Conservation (phyloP, 176 grass and related monocot genomes). For the Urochloa ruziziensis region DNA sequence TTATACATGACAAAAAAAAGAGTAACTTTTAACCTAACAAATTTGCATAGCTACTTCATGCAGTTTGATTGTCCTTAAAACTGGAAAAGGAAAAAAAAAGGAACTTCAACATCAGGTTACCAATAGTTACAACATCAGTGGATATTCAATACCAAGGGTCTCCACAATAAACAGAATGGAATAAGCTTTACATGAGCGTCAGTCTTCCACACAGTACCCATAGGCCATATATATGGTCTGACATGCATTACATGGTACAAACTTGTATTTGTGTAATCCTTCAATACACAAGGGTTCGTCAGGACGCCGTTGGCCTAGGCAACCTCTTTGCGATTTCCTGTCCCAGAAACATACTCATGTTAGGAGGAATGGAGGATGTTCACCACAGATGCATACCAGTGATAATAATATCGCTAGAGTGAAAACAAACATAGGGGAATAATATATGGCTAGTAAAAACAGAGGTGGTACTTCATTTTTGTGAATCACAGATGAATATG, state of each 20-base stretch:
- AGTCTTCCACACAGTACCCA: conserved; percentile 19
- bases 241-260: conserved; percentile 20
- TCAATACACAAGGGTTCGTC: neutral
- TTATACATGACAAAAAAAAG: too few relatives aligned
- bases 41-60: neutral
- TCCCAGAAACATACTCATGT: neutral
- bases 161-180: neutral
- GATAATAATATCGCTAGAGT: neutral
- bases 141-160: neutral
- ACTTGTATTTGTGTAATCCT: neutral
- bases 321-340: conserved; percentile 59
- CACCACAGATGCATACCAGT: neutral
- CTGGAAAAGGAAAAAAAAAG: neutral
- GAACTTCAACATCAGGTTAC: neutral
- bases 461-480: neutral
- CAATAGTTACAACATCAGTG: neutral
- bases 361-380: neutral
- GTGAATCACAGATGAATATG: neutral
- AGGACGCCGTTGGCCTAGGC: conserved; percentile 36
- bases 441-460: neutral
- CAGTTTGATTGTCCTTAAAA: neutral
- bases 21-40: too few relatives aligned
- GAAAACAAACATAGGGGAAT: neutral
- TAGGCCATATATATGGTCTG: neutral
- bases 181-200: conserved; percentile 31